These are phyloP conservation scores for Picea sitchensis DNA, from an alignment of 75 land plant genomes.

Conservation along the genomic window DNA sequence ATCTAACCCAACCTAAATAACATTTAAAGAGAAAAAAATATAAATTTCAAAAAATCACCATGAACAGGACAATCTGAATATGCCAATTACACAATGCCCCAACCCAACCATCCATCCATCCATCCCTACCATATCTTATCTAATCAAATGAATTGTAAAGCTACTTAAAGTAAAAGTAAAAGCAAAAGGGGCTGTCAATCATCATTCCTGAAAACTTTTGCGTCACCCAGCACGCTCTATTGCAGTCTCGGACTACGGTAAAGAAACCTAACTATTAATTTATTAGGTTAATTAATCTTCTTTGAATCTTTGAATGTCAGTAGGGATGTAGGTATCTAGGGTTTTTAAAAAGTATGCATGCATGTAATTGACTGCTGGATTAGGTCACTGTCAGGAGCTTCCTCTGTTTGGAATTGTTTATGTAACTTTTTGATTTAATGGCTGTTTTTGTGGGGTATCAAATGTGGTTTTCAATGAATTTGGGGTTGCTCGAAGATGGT, in stretches of 20 bases:
- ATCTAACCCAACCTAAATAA: no score
- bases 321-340: not conserved
- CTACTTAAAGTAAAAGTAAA: not conserved
- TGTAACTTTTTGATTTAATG: not conserved
- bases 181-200: conserved; percentile 6
- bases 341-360: not conserved
- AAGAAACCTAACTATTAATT: not conserved
- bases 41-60: no score
- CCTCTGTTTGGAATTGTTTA: not conserved
- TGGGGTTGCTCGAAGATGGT: not conserved
- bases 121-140: not conserved
- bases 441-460: not conserved
- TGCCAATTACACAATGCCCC: no score
- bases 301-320: not conserved
- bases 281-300: not conserved
- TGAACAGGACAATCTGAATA: not conserved
- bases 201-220: not conserved
- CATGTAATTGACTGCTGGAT: not conserved
- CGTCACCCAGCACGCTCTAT: conserved; percentile 3
- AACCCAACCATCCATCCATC: no score
- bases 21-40: no score
- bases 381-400: conserved; percentile 7
- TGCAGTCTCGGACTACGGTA: not conserved
- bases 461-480: conserved; percentile 7
- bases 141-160: not conserved